A percentile compares a stretch with the other conserved stretches of the same genome.
phyloP scores from a whole-genome alignment of 192 early-diverging fungal genomes.

The Backusella australiensis region DNA sequence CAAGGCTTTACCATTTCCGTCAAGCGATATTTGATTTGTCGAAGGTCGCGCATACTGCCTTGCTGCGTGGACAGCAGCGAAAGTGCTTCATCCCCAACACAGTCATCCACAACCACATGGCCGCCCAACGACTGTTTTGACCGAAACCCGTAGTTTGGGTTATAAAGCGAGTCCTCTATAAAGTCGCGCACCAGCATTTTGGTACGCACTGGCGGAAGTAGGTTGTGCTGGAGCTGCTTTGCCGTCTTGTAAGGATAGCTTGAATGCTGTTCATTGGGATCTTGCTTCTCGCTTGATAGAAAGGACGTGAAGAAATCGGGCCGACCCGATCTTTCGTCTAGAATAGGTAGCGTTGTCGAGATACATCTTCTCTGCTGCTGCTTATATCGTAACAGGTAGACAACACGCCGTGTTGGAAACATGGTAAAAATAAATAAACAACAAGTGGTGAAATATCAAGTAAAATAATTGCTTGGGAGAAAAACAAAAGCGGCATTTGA shows the following conservation, averaged over 20 bases:
- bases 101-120: neutral
- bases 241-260: slow-evolving; percentile 46
- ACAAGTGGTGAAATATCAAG: neutral
- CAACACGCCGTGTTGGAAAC: neutral
- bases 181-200: slow-evolving; percentile 86
- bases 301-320: slow-evolving; percentile 9
- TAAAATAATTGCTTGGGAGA: neutral
- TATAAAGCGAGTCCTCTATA: slow-evolving; percentile 93
- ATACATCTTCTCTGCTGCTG: neutral
- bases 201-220: slow-evolving; percentile 48
- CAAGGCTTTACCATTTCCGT: slow-evolving; percentile 92
- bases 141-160: slow-evolving; percentile 96
- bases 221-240: slow-evolving; percentile 33
- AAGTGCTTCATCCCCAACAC: neutral
- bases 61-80: neutral
- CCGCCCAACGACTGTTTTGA: slow-evolving; percentile 70
- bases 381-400: neutral
- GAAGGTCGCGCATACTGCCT: neutral
- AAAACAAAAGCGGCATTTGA: neutral
- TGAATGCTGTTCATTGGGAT: neutral
- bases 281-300: neutral
- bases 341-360: neutral
- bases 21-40: slow-evolving; percentile 94
- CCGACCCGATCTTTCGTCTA: neutral
- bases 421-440: neutral